Evolutionary conservation across 2,329 filamentous ascomycete species (phyloP).

Genomic region (Cladophialophora bantiana): DNA sequence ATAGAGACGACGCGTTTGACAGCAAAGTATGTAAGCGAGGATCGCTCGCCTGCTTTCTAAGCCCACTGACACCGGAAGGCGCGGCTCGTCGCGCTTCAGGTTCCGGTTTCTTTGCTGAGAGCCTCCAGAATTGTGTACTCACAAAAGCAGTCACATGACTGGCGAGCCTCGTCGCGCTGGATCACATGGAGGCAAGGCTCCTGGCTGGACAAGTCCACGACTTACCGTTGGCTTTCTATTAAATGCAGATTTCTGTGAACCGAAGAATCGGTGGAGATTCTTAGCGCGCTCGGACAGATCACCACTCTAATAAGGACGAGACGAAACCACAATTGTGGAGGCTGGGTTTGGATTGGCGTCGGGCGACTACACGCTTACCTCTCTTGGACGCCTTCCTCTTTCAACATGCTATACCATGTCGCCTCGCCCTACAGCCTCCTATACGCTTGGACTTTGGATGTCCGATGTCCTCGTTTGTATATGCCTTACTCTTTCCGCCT

Average conservation of each 20-base stretch:
- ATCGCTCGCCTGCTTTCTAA: background rate
- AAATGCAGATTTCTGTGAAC: background rate
- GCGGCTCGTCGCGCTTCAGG: too few species aligned
- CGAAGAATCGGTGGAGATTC: background rate
- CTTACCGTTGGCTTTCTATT: background rate
- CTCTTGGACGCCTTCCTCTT: constrained; percentile 1
- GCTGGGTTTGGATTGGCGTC: background rate
- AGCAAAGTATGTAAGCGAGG: background rate
- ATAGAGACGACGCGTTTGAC: background rate
- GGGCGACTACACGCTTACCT: background rate
- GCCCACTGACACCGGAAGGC: too few species aligned
- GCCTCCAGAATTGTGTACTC: background rate
- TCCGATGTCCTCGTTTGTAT: too few species aligned
- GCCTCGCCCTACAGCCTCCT: too few species aligned
- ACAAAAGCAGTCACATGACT: background rate
- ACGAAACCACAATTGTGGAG: background rate
- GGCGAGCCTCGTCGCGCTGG: background rate
- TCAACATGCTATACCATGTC: too few species aligned
- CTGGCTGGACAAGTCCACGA: background rate
- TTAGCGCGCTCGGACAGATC: background rate
- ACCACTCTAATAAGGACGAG: background rate
- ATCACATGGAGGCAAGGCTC: background rate
- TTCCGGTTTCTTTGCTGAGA: too few species aligned
- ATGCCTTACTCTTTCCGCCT: too few species aligned
- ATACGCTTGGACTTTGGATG: too few species aligned